Evolutionary conservation across 805 yeast species (phyloP).

Genomic region (Blastobotrys terrestris): DNA sequence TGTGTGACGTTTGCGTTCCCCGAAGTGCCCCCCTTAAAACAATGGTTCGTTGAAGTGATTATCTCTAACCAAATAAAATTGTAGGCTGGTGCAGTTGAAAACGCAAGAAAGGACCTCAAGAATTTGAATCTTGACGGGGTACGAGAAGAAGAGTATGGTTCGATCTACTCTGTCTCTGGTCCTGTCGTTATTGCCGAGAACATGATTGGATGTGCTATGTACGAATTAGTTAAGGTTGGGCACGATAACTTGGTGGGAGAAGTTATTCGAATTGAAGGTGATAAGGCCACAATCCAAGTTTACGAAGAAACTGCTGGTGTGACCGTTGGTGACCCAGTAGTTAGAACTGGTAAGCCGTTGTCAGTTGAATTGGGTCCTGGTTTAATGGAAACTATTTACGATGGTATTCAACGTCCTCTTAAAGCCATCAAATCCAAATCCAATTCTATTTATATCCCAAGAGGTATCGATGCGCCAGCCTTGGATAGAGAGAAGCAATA

Average conservation of each 20-base stretch:
- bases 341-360: constrained; percentile 97
- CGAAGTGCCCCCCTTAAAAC: too few species aligned
- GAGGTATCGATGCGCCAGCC: constrained; percentile 98
- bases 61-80: background rate
- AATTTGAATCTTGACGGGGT: constrained; percentile 72
- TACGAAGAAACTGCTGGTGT: constrained; percentile 99
- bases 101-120: constrained; percentile 89
- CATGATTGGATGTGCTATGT: constrained; percentile 99
- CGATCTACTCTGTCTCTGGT: constrained; percentile 91
- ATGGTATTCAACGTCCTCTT: constrained; percentile 99
- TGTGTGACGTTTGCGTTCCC: too few species aligned
- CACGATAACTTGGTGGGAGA: constrained; percentile 97
- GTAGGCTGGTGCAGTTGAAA: constrained; percentile 94
- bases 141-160: constrained; percentile 74
- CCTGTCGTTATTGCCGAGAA: constrained; percentile 97
- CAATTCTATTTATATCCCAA: constrained; percentile 93
- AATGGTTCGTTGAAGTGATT: background rate
- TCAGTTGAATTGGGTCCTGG: constrained; percentile 99
- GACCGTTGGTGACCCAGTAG: constrained; percentile 97
- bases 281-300: constrained; percentile 97
- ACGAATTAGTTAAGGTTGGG: constrained; percentile 96
- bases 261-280: constrained; percentile 93
- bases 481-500: constrained; percentile 73
- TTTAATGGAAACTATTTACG: constrained; percentile 97
- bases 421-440: constrained; percentile 84